A percentile compares a stretch with the other conserved stretches of the same genome.
Evolutionary conservation across 192 early-diverging fungal species (phyloP).

Genomic region (Linnemannia elongata): DNA sequence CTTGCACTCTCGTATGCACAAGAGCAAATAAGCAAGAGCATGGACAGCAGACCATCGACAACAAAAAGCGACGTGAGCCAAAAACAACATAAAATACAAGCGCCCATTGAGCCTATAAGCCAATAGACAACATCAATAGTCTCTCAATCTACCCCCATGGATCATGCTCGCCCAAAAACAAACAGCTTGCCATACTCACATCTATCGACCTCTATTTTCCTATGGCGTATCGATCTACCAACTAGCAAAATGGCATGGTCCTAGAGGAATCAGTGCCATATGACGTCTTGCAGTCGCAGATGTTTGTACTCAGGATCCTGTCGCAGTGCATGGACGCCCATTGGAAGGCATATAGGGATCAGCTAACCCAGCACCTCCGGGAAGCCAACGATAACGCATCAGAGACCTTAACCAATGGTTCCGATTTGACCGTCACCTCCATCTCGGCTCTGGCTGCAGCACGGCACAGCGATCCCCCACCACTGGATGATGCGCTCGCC

Average conservation of each 20-base stretch:
- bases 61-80: background rate
- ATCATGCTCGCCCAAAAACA: conserved; percentile 8
- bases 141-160: background rate
- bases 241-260: conserved; percentile 57
- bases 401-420: conserved; percentile 32
- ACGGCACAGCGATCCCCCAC: conserved; percentile 76
- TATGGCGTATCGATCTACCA: background rate
- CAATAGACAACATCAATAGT: background rate
- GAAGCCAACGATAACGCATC: conserved; percentile 46
- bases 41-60: conserved; percentile 4
- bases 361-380: conserved; percentile 44
- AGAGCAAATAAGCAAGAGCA: conserved; percentile 9
- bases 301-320: conserved; percentile 85
- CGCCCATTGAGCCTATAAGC: background rate
- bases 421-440: conserved; percentile 37
- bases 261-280: conserved; percentile 70
- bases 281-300: conserved; percentile 87
- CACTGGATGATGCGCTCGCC: conserved; percentile 79
- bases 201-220: background rate
- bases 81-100: background rate
- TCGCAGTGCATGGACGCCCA: conserved; percentile 89
- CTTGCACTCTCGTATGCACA: background rate
- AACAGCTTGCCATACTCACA: background rate
- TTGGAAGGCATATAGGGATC: conserved; percentile 81
- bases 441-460: conserved; percentile 36